Evolutionary conservation across 306 rosid genomes (phyloP), one percentile per base, ranked within the genome.

Genomic region (Quercus wislizeni): DNA sequence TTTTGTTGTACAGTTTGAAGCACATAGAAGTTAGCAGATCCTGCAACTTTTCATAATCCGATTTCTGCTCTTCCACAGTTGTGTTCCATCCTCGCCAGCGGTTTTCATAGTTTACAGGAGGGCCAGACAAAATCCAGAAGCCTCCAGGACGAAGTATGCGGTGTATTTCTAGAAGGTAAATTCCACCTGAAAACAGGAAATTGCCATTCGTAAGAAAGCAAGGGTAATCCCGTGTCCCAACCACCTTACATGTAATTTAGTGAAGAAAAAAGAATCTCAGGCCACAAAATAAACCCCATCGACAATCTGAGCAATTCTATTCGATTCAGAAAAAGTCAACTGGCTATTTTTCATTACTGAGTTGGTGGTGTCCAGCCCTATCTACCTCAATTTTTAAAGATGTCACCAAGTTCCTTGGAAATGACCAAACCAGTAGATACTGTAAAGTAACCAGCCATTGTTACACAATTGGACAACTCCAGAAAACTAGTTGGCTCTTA

Each of bases 71-170:
- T 83, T 90, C 96, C 19, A 89, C 76, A 0, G 98, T 96, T 4
- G 99, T 93, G 87, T 96, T 91, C 99, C 99, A 96, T 59, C 99
- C 99, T 5, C 89, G 84, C 99, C 99, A 96, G 76, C 90, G 91
- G 43, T 80, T 76, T 85, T 93, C 85, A 0, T 93, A 96, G 91
- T 96, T 96, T 30, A 96, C 98, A 3, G 99, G 99, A 13, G 99
- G 99, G 27, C 99, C 99, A 5, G 99, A 96, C 51, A 96, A 81
- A 61, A 93, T 85, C 99, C 99, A 96, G 78, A 96, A 93, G 33
- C 99, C 99, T 76, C 99, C 99, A 0, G 99, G 99, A 27, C 98
- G 98, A 74, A 96, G 97, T 57, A 96, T 93, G 62, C 99, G 94
- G 74, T 91, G 92, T 69, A 96, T 72, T 87, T 96, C 99, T 20